A percentile compares a stretch with the other conserved stretches of the same genome.
These are phyloP conservation scores for Tricholoma flavovirens DNA, from an alignment of 768 basidiomycete genomes.

Conservation along the genomic window DNA sequence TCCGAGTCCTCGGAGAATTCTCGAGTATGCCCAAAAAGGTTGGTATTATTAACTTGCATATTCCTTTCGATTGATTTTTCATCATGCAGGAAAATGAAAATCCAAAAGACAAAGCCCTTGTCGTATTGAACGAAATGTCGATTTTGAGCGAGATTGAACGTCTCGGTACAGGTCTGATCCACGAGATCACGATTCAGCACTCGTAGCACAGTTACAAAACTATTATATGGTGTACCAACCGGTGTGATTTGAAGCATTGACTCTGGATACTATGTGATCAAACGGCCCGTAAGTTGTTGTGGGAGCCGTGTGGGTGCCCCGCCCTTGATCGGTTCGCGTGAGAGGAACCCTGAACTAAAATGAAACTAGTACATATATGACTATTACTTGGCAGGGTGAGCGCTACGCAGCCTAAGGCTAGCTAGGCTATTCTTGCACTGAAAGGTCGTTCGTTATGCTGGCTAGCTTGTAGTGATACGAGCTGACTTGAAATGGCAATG, in stretches of 20 bases:
- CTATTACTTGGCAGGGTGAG: too few species aligned
- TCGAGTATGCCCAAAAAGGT: constrained; percentile 58
- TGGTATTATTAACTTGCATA: constrained; percentile 1
- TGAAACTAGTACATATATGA: not conserved
- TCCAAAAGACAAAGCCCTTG: constrained; percentile 51
- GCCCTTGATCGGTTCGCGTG: not conserved
- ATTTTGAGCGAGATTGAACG: constrained; percentile 73
- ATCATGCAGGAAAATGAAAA: constrained; percentile 34
- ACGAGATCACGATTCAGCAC: constrained; percentile 29
- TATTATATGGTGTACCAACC: too few species aligned
- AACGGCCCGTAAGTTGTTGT: too few species aligned
- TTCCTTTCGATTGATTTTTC: not conserved
- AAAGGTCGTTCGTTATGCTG: not conserved
- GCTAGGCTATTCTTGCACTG: too few species aligned
- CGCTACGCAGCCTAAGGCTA: too few species aligned
- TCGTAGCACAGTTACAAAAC: not conserved
- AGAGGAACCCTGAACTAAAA: not conserved
- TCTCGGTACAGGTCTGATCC: constrained; percentile 65
- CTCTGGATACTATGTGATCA: too few species aligned
- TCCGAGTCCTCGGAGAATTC: constrained; percentile 80
- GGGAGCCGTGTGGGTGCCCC: too few species aligned
- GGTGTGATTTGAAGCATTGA: too few species aligned
- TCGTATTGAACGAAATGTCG: constrained; percentile 59
- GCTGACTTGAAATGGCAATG: not conserved
- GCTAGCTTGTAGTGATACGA: not conserved